Evolutionary conservation across 371 early-diverging fungal species (phyloP), one percentile per base, ranked within the genome.

Genomic region (Saksenaea oblongispora): DNA sequence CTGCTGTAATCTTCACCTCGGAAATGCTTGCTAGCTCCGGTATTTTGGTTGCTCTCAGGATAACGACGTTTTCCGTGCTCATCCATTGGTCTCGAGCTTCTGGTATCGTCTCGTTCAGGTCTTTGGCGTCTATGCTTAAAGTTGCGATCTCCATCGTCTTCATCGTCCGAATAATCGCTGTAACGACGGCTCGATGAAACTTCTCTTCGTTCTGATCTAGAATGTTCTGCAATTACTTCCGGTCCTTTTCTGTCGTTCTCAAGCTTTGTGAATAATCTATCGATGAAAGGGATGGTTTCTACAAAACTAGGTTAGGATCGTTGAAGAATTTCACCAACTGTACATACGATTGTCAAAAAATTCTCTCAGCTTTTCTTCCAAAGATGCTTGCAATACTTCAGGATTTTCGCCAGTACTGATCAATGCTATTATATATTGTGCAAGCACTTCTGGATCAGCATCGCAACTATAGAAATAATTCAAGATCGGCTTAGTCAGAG

Each of bases 361-460:
- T 42, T 86, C 87, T 28, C 76, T 79, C 1, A 86, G 70, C 31
- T 86, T 82, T 26, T 72, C 65, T 28, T 74, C 59, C 35, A 82
- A 76, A 7, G 76, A 71, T 2, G 69, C 58, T 58, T 71, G 76
- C 37, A 83, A 57, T 22, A 72, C 76, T 26, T 66, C 69, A 24
- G 67, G 61, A 15, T 76, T 55, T 56, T 87, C 82, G 61, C 91
- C 91, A 59, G 87, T 89, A 51, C 84, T 85, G 39, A 94, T 75
- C 27, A 94, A 75, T 2, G 93, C 93, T 47, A 92, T 74, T 42
- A 93, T 86, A 69, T 93, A 94, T 47, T 93, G 93, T 8, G 92
- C 90, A 26, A 93, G 71, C 31, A 91, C 91, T 31, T 66, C 69
- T 14, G 93, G 89, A 67, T 93, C 94, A 34, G 93, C 93, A 57